phyloP scores from a whole-genome alignment of 192 early-diverging fungal genomes.

The Backusella circina region DNA sequence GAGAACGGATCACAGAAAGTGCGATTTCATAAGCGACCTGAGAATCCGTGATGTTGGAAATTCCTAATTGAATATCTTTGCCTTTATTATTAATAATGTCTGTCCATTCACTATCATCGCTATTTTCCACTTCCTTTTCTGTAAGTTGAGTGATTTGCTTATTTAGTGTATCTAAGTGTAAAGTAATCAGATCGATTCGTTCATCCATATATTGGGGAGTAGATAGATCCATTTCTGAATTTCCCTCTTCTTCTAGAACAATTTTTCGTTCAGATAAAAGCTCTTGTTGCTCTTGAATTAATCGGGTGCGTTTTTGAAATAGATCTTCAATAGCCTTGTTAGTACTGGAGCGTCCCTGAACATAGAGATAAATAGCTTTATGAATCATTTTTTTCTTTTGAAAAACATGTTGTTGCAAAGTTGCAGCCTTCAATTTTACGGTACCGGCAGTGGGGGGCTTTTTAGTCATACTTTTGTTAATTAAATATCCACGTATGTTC shows the following conservation, averaged over 20 bases:
- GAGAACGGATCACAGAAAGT: neutral
- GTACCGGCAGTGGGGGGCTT: neutral
- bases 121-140: neutral
- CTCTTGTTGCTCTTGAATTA: slow-evolving; percentile 17
- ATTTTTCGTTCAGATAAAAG: slow-evolving; percentile 18
- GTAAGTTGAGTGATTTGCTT: neutral
- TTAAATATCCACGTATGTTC: slow-evolving; percentile 6
- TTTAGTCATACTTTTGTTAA: slow-evolving; percentile 5
- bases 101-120: slow-evolving; percentile 6
- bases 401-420: slow-evolving; percentile 15
- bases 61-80: neutral
- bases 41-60: neutral
- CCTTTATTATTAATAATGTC: neutral
- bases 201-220: slow-evolving; percentile 32
- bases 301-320: slow-evolving; percentile 7
- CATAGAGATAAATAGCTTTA: neutral
- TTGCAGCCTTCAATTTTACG: neutral
- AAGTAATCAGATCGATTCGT: slow-evolving; percentile 24
- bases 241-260: neutral
- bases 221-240: neutral
- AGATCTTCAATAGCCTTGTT: neutral
- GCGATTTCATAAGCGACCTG: slow-evolving; percentile 19
- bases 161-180: slow-evolving; percentile 6
- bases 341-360: neutral
- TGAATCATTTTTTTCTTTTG: slow-evolving; percentile 9